Percentiles rank a stretch among this genome's conserved stretches.
Conservation (phyloP, 805 yeast genomes). For the Cyberlindnera xylosilytica region DNA sequence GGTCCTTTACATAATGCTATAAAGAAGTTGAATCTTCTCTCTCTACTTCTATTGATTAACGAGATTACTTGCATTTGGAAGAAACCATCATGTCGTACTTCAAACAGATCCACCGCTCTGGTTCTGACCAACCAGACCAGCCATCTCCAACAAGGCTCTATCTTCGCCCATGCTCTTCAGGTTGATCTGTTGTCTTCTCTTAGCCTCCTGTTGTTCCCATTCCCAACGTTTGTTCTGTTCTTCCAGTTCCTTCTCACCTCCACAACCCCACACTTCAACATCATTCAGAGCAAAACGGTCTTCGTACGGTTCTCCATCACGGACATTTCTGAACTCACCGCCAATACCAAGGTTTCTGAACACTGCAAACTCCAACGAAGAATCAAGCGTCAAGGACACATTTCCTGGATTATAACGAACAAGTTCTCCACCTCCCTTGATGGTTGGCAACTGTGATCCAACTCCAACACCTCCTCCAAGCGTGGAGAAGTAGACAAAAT, state of each 20-base stretch:
- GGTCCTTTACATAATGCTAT: no score
- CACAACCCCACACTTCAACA: slow-evolving; percentile 91
- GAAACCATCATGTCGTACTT: no score
- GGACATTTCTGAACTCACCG: slow-evolving; percentile 36
- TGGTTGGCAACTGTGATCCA: slow-evolving; percentile 66
- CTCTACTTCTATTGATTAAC: no score
- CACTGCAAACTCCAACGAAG: slow-evolving; percentile 73
- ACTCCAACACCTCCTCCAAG: slow-evolving; percentile 80
- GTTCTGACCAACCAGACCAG: slow-evolving; percentile 53
- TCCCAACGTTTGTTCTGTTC: slow-evolving; percentile 80
- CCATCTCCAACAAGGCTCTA: slow-evolving; percentile 83
- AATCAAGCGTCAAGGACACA: slow-evolving; percentile 75
- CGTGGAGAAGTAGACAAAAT: slow-evolving; percentile 63
- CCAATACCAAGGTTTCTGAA: slow-evolving; percentile 68
- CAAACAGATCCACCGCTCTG: slow-evolving; percentile 51
- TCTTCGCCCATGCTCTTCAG: slow-evolving; percentile 71
- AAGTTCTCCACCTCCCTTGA: slow-evolving; percentile 37
- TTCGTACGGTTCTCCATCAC: slow-evolving; percentile 47
- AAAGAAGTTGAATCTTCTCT: no score
- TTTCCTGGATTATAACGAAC: slow-evolving; percentile 63
- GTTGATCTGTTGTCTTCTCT: slow-evolving; percentile 71
- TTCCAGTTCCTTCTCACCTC: slow-evolving; percentile 70
- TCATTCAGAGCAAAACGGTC: slow-evolving; percentile 68
- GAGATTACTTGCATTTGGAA: no score
- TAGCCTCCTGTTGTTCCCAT: slow-evolving; percentile 89